Evolutionary conservation across 768 basidiomycete genomes (phyloP).

Genomic region (Mycena leptocephala): DNA sequence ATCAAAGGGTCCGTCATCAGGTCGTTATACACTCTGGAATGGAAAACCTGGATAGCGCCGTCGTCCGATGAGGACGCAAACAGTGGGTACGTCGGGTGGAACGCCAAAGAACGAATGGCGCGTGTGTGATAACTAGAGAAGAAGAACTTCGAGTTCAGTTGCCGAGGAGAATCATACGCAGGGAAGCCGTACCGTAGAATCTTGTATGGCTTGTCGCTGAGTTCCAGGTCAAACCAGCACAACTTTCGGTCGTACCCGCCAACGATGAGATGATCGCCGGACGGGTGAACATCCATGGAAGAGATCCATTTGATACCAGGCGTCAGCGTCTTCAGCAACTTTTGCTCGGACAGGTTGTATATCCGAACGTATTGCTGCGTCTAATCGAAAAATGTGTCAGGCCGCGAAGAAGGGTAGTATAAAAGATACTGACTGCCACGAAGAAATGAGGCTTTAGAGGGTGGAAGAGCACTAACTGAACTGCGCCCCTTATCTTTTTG

Average conservation of each 20-base stretch:
- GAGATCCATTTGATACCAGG: conserved; percentile 99
- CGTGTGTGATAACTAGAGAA: conserved; percentile 88
- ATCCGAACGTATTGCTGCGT: conserved; percentile 97
- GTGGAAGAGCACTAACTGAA: conserved; percentile 96
- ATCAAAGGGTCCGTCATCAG: conserved; percentile 98
- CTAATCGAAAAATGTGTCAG: conserved; percentile 56
- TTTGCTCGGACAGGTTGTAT: conserved; percentile 96
- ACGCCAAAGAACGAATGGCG: conserved; percentile 93
- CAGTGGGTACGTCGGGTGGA: conserved; percentile 95
- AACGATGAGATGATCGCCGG: conserved; percentile 96
- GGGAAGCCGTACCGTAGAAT: conserved; percentile 80
- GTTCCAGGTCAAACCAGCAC: conserved; percentile 99
- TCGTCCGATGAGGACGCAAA: conserved; percentile 98
- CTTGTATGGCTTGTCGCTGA: conserved; percentile 98
- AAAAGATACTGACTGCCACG: conserved; percentile 82
- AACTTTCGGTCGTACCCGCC: conserved; percentile 98
- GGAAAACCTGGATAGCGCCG: conserved; percentile 97
- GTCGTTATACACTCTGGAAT: conserved; percentile 94
- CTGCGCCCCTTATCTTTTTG: conserved; percentile 92
- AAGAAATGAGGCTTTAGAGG: conserved; percentile 96
- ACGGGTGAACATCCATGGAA: conserved; percentile 96
- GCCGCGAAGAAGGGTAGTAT: conserved; percentile 27
- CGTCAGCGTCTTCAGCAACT: conserved; percentile 91
- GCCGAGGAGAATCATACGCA: conserved; percentile 12
- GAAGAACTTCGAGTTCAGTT: conserved; percentile 10